Evolutionary conservation across 2,329 filamentous ascomycete species (phyloP), one percentile per base, ranked within the genome.

Genomic region (Incumbomyces delicatus): DNA sequence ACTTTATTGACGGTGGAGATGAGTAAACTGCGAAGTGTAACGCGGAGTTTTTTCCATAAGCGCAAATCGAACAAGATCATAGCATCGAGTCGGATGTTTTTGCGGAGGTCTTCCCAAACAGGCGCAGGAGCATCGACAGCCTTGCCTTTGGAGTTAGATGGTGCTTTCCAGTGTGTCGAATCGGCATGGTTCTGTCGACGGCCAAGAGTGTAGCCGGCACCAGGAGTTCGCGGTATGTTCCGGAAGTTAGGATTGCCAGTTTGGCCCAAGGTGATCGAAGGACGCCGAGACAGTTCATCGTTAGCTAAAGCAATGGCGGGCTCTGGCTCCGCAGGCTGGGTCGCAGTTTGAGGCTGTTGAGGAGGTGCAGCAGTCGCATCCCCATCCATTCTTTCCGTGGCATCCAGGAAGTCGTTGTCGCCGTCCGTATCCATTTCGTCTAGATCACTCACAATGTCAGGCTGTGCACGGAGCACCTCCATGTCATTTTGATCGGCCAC

Each of bases 1-100:
- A 98, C 87, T 5, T 87, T 87, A 40, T 98, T 89, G 4, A 98
- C 87, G 0, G 92, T 98, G 41, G 87, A 92, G 57, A 98, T 95
- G 66, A 95, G 96, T 1, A 98, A 77, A 53, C 95, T 85, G 29
- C 92, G 82, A 47, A 98, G 75, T 61, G 94, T 86, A 41, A 90
- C 88, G 47, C 92, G 81, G 29, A 94, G 78, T 62, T 88, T 92
- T 67, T 98, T 98, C 92, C 92, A 98, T 75, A 98, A 80, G 35
- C 92, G 76, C 43, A 98, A 69, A 63, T 98, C 92, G 62, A 95
- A 98, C 7, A 98, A 72, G 27, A 98, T 87, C 60, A 98, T 76
- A 78, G 87, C 95, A 65, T 98, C 92, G 5, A 98, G 73, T 29
- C 92, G 83, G 11, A 96, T 85, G 29, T 89, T 82, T 60, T 90